phyloP scores from a whole-genome alignment of 345 rosid species.

The Citrus australasica region DNA sequence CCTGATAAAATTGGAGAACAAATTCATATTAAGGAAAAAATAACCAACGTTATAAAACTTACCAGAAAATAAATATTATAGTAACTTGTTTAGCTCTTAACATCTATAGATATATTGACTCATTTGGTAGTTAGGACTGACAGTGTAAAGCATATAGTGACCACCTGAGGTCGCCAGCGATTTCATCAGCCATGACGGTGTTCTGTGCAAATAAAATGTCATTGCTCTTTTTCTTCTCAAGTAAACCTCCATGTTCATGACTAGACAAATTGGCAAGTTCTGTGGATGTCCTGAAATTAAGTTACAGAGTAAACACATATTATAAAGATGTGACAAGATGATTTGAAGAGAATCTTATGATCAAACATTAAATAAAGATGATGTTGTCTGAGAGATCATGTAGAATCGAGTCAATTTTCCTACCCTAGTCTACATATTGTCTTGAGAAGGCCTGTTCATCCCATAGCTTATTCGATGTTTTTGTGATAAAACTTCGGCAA shows the following conservation, averaged over 20 bases:
- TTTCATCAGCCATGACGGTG: slow-evolving; percentile 24
- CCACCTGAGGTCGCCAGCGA: slow-evolving; percentile 41
- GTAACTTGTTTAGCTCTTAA: neutral
- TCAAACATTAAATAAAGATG: neutral
- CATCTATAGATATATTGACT: neutral
- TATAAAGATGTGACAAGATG: neutral
- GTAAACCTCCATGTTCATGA: slow-evolving; percentile 36
- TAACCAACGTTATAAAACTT: neutral
- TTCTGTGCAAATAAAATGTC: slow-evolving; percentile 34
- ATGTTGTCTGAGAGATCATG: neutral
- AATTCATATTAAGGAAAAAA: neutral
- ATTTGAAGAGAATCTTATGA: neutral
- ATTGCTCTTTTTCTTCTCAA: slow-evolving; percentile 43
- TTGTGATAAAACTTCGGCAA: neutral
- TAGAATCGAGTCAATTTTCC: neutral
- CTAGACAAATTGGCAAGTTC: slow-evolving; percentile 38
- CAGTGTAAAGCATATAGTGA: slow-evolving; percentile 1
- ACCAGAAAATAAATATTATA: neutral
- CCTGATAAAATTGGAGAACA: slow-evolving; percentile 23
- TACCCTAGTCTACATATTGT: neutral
- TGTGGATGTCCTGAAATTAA: slow-evolving; percentile 47
- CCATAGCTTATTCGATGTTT: neutral
- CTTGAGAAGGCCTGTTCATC: neutral
- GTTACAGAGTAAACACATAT: neutral
- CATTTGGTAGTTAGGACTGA: neutral